A percentile compares a stretch with the other conserved stretches of the same genome.
phyloP scores from a whole-genome alignment of 2,329 filamentous ascomycete species.

The Fusarium sp. region DNA sequence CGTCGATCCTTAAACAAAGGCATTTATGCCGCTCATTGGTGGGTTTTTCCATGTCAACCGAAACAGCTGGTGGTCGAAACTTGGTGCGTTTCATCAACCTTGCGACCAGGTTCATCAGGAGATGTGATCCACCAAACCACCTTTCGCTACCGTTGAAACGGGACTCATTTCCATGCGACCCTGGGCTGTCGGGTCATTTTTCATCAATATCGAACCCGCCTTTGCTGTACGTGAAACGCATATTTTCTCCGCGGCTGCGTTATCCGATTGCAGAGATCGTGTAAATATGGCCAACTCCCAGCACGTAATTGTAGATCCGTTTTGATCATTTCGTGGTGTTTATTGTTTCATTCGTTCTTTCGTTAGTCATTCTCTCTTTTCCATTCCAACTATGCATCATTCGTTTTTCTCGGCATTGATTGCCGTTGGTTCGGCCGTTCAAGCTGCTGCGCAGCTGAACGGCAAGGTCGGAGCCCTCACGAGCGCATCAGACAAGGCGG shows the following conservation, averaged over 20 bases:
- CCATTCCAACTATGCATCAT: conserved; percentile 16
- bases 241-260: background rate
- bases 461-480: conserved; percentile 39
- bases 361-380: conserved; percentile 1
- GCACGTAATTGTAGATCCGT: background rate
- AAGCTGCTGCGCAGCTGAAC: conserved; percentile 41
- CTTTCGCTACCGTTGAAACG: background rate
- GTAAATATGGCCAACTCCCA: background rate
- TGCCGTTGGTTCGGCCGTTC: conserved; percentile 30
- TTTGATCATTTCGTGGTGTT: background rate
- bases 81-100: conserved; percentile 18
- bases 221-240: background rate
- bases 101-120: background rate
- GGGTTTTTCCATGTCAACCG: background rate
- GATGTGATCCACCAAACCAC: background rate
- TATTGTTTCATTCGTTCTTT: background rate
- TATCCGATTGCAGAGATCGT: background rate
- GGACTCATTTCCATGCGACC: conserved; percentile 3
- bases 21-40: background rate
- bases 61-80: conserved; percentile 7
- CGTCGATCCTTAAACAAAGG: background rate
- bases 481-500: conserved; percentile 25
- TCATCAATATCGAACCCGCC: conserved; percentile 10
- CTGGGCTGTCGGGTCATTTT: conserved; percentile 15
- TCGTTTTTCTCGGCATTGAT: conserved; percentile 34